These are phyloP conservation scores for Candida sanyaensis DNA, from an alignment of 1,139 yeast species.

Conservation along the genomic window DNA sequence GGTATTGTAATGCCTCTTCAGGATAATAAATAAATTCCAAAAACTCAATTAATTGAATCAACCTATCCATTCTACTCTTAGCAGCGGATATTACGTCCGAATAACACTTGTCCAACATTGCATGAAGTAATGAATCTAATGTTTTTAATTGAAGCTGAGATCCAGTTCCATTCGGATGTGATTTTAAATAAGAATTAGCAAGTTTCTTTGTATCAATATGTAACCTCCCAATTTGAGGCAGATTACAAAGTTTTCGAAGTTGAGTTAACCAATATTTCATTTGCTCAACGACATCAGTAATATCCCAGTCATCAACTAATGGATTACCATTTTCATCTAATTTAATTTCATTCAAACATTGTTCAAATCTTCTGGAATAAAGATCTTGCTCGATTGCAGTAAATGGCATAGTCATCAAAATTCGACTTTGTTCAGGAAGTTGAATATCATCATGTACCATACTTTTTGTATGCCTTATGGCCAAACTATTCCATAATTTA, in stretches of 20 bases:
- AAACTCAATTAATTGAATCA: slow-evolving; percentile 62
- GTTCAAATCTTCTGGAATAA: slow-evolving; percentile 63
- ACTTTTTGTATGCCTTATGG: slow-evolving; percentile 80
- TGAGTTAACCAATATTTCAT: slow-evolving; percentile 69
- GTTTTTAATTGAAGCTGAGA: slow-evolving; percentile 43
- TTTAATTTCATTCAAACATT: slow-evolving; percentile 64
- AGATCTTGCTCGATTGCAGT: slow-evolving; percentile 82
- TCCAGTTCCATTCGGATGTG: slow-evolving; percentile 12
- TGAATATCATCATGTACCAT: slow-evolving; percentile 77
- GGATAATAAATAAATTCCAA: slow-evolving; percentile 58
- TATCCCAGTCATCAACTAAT: slow-evolving; percentile 50
- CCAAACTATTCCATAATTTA: slow-evolving; percentile 46
- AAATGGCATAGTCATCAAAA: slow-evolving; percentile 70
- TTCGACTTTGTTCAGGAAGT: slow-evolving; percentile 75
- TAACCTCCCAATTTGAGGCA: slow-evolving; percentile 65
- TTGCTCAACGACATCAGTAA: slow-evolving; percentile 39
- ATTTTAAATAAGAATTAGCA: slow-evolving; percentile 18
- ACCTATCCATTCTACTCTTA: slow-evolving; percentile 44
- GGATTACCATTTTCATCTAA: slow-evolving; percentile 62
- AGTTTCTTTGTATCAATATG: slow-evolving; percentile 32
- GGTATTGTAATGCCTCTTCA: slow-evolving; percentile 44
- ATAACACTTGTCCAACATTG: slow-evolving; percentile 58
- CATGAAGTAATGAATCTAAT: slow-evolving; percentile 63
- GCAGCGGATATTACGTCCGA: slow-evolving; percentile 52
- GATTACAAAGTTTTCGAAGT: slow-evolving; percentile 80